Conservation (phyloP, 768 basidiomycete species). For the Mycena kentingensis region DNA sequence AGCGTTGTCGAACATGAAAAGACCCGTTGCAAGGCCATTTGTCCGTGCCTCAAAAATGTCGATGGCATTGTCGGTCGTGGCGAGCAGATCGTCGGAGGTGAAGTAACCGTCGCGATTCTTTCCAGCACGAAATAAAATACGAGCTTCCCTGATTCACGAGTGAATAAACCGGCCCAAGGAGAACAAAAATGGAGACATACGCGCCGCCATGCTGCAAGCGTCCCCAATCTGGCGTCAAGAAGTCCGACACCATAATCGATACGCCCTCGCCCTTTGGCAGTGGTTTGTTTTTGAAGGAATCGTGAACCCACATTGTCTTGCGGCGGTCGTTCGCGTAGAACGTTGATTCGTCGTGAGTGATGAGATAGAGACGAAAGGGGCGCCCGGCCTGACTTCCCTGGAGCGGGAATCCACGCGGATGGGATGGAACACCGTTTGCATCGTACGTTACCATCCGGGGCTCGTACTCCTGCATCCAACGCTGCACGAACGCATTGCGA, state of each 20-base stretch:
- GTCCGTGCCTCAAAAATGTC: conserved; percentile 25
- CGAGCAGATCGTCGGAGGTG: conserved; percentile 25
- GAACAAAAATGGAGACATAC: conserved; percentile 1
- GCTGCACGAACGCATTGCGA: conserved; percentile 26
- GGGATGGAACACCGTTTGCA: no score
- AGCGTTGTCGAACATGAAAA: conserved; percentile 24
- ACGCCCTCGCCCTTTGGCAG: conserved; percentile 32
- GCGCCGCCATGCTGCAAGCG: conserved; percentile 13
- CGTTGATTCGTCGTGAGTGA: conserved; percentile 32
- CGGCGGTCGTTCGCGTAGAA: conserved; percentile 33
- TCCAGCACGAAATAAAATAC: conserved; percentile 28
- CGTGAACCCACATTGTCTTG: conserved; percentile 25
- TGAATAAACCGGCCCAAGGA: neutral
- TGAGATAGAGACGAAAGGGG: conserved; percentile 19
- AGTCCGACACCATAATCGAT: conserved; percentile 36
- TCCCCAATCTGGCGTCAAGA: conserved; percentile 31
- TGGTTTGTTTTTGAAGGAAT: conserved; percentile 20
- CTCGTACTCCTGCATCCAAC: conserved; percentile 29
- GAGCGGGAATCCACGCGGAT: conserved; percentile 1
- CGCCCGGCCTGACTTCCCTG: conserved; percentile 1
- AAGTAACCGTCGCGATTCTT: conserved; percentile 31
- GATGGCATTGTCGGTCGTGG: conserved; percentile 25
- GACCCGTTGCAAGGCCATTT: conserved; percentile 19
- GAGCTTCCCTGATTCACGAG: conserved; percentile 20
- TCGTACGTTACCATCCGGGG: conserved; percentile 26